Base-by-base conservation (phyloP, 345 rosid species). In the Hirschfeldia incana region DNA sequence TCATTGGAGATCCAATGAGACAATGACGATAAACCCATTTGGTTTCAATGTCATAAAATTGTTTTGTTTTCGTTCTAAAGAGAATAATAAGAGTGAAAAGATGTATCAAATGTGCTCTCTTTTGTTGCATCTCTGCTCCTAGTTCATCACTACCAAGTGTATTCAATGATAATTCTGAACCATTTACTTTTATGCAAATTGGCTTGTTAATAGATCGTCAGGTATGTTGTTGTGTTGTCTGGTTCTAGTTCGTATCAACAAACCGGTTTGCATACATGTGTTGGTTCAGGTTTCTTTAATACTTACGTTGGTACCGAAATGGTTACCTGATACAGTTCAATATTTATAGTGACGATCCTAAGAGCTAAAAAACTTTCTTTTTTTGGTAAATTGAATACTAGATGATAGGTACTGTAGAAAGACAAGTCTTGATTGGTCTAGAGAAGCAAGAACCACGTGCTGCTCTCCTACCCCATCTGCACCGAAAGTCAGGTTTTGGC, bases 401-500 rank as follows among this genome's bases (percentile, higher is more conserved):
- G 21, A 16, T 2, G 17, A 8, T 55, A 6, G 30, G 68, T 29
- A 6, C 5, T n/a, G 66, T 59, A 73, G 44, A 67, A 66, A 72
- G 33, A 60, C 42, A 46, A 49, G 34, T 74, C 66, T 68, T 61
- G 69, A 63, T 53, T 80, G 79, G 83, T 74, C 8, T 17, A 62
- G 42, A 44, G 72, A 55, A 21, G 30, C 83, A 80, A 74, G 79
- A 80, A 63, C 30, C 83, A 80, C 75, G 83, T 80, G 76, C 61
- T 80, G 36, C 34, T 74, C 53, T 80, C 65, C 65, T 73, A 78
- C 42, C 57, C 16, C 59, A 8, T 53, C 9, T 53, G 60, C 1
- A 53, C 60, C 66, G 79, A 74, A 74, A 80, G 79, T 74, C 65
- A 74, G 79, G 75, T 74, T 80, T 74, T 80, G 76, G 66, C 71